Evolutionary conservation across 2,329 filamentous ascomycete species (phyloP).

Genomic region (Corynespora cassiicola): DNA sequence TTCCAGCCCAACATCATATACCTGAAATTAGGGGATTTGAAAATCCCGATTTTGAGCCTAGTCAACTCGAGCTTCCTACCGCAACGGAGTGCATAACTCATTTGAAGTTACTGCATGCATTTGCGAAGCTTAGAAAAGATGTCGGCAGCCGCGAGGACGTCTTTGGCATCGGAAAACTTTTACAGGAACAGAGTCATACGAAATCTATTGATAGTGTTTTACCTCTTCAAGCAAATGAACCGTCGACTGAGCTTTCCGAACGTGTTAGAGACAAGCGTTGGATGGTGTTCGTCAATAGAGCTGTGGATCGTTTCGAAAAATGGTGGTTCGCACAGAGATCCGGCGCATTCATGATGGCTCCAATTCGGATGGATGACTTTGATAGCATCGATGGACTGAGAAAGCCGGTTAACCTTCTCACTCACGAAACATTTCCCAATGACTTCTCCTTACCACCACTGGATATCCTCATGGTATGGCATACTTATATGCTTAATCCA

Average conservation of each 20-base stretch:
- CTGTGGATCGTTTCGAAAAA: conserved; percentile 69
- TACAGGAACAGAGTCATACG: conserved; percentile 1
- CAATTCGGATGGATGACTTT: conserved; percentile 38
- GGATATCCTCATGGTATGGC: conserved; percentile 82
- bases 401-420: background rate
- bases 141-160: conserved; percentile 71
- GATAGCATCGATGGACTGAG: no score
- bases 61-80: conserved; percentile 48
- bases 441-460: conserved; percentile 31
- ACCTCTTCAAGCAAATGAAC: background rate
- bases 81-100: conserved; percentile 72
- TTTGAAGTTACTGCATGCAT: conserved; percentile 73
- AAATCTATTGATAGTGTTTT: no score
- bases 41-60: conserved; percentile 42
- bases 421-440: background rate
- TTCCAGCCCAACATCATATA: background rate
- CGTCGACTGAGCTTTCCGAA: conserved; percentile 45
- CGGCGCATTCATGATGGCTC: conserved; percentile 10
- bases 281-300: conserved; percentile 72
- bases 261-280: conserved; percentile 74
- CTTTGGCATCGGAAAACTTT: conserved; percentile 60
- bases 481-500: conserved; percentile 80
- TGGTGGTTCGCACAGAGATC: conserved; percentile 63
- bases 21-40: conserved; percentile 3
- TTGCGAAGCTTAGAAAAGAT: conserved; percentile 71